phyloP scores from a whole-genome alignment of 805 yeast genomes.

The Metschnikowia lunata region DNA sequence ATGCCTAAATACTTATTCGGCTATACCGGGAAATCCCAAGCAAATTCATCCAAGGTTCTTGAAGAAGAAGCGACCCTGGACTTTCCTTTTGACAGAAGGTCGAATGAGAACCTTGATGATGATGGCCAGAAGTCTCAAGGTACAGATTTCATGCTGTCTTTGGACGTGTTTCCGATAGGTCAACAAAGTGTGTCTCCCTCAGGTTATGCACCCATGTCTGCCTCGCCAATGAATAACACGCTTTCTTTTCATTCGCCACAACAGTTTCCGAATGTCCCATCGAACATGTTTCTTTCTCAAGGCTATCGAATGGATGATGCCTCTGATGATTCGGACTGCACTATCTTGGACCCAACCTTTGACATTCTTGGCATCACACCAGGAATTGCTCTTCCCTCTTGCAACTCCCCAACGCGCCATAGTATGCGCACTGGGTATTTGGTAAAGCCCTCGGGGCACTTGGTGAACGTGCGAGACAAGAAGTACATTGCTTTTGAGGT shows the following conservation, averaged over 20 bases:
- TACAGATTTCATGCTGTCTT: slow-evolving; percentile 18
- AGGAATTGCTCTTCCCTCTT: slow-evolving; percentile 57
- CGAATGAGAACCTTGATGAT: neutral
- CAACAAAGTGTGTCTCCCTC: slow-evolving; percentile 18
- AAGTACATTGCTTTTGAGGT: slow-evolving; percentile 49
- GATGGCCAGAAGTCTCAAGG: neutral
- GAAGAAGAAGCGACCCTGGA: neutral
- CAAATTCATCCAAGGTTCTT: neutral
- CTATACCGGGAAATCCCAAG: neutral
- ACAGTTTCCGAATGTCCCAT: slow-evolving; percentile 31
- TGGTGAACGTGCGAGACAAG: neutral
- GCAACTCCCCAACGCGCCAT: slow-evolving; percentile 65
- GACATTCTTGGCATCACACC: slow-evolving; percentile 57
- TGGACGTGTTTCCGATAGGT: slow-evolving; percentile 9
- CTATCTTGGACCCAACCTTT: slow-evolving; percentile 46
- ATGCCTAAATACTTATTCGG: slow-evolving; percentile 44
- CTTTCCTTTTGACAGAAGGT: neutral
- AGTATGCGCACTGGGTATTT: slow-evolving; percentile 71
- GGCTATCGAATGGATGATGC: slow-evolving; percentile 14
- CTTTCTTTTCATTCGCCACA: slow-evolving; percentile 35
- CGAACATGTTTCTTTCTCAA: slow-evolving; percentile 31
- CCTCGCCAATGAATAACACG: slow-evolving; percentile 30
- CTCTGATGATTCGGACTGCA: slow-evolving; percentile 18
- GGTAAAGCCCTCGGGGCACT: slow-evolving; percentile 34
- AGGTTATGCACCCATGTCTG: slow-evolving; percentile 13